Evolutionary conservation across 1,139 yeast species (phyloP), one percentile per base, ranked within the genome.

Genomic region (Debaryomycetaceae sp.): DNA sequence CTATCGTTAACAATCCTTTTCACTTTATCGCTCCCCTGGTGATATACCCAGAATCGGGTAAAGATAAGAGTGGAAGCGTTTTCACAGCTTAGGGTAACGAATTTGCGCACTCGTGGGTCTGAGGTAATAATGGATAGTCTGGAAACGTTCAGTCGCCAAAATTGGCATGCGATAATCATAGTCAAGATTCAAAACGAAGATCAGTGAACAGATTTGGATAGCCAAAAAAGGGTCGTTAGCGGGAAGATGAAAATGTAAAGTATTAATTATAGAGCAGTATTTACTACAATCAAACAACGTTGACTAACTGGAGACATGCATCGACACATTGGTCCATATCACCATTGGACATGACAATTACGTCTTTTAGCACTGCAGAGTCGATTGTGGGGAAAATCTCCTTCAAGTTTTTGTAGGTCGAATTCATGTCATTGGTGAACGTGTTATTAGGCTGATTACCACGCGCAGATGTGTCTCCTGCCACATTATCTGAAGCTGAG

Each of bases 301-400:
- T 58, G 24, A 63, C 65, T 43, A 72, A 57, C 43, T 68, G 72
- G 39, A 74, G 56, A 49, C 78, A 73, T 5, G 84, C 81, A 57
- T 89, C 97, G 3, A 89, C 86, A 43, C 93, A 85, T 7, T 76
- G 78, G 24, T 91, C 95, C 20, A 87, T 75, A 43, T 85, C 73
- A 22, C 87, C 87, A 45, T 81, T 75, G 57, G 84, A 85, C 60
- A 84, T 80, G 1, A 69, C 67, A 27, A 88, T 75, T 4, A 90
- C 84, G 58, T 90, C 97, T 44, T 75, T 79, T 42, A 90, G 72
- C 1, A 90, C 69, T 0, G 79, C 84, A 36, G 69, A 68, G 53
- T 89, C 97, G 47, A 89, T 67, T 34, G 70, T 71, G 1, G 97
- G 96, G 63, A 90, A 89, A 80, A 90, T 87, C 45, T 82, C 83